A percentile compares a stretch with the other conserved stretches of the same genome.
Evolutionary conservation across 2,329 filamentous ascomycete species (phyloP).

Genomic region (Capronia coronata): DNA sequence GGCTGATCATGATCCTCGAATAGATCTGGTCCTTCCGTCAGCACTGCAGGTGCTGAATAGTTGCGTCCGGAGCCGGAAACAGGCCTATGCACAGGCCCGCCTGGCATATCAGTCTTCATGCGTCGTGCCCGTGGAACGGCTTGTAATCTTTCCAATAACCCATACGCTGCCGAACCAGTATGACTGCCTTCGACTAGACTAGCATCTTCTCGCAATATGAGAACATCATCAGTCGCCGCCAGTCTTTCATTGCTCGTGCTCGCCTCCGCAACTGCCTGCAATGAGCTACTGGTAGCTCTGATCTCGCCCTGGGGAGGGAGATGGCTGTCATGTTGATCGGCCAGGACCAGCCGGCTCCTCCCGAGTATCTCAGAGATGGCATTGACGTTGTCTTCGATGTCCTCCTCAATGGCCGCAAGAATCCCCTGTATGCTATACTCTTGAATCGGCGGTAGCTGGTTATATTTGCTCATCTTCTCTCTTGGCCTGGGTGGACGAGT

Average conservation of each 20-base stretch:
- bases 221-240: constrained; percentile 32
- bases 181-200: constrained; percentile 34
- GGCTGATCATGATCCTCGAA: constrained; percentile 4
- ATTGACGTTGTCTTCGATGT: constrained; percentile 53
- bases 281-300: constrained; percentile 30
- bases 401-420: constrained; percentile 51
- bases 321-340: constrained; percentile 58
- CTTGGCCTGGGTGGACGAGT: constrained; percentile 32
- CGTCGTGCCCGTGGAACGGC: constrained; percentile 16
- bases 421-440: constrained; percentile 53
- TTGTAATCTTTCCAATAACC: constrained; percentile 34
- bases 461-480: constrained; percentile 31
- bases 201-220: constrained; percentile 37
- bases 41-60: constrained; percentile 8
- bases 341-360: constrained; percentile 54
- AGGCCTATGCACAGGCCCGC: constrained; percentile 1
- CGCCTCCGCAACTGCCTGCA: constrained; percentile 41
- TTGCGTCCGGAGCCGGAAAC: constrained; percentile 9
- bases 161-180: constrained; percentile 34
- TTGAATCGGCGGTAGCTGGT: constrained; percentile 42
- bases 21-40: background rate
- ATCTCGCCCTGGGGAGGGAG: constrained; percentile 57
- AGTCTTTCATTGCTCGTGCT: constrained; percentile 36
- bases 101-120: constrained; percentile 8
- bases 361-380: constrained; percentile 59